Base-by-base conservation (phyloP, 495 filamentous ascomycete species). In the Penicillium silybi region DNA sequence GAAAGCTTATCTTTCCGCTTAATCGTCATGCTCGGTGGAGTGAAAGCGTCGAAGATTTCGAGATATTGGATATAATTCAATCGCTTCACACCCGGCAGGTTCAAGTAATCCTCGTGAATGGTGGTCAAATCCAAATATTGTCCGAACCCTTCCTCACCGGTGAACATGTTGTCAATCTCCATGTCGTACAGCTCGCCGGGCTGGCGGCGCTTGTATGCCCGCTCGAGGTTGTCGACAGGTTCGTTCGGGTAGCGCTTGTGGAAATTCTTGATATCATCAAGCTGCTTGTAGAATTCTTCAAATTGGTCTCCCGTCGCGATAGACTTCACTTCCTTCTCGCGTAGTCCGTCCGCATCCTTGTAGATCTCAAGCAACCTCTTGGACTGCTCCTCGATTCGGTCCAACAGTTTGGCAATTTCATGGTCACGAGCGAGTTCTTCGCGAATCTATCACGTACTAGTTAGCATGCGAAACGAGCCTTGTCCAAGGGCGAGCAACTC, bases 181-280 rank as follows among this genome's bases (percentile, higher is more conserved):
- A 77, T 79, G 1, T 74, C 73, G 16, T 75, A 64, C 19, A 67
- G 59, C 32, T 91, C 89, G 2, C 73, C 85, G 6, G 84, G 78
- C 25, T 81, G 81, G 45, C 78, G 82, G 37, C 85, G 85, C 70
- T 89, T 87, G 70, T 98, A 97, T 51, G 91, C 89, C 50, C 84
- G 79, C 72, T 98, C 93, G 11, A 97, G 82, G 62, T 97, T 96
- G 67, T 97, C 95, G 23, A 95, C 88, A 2, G 87, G 92, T 63
- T 96, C 90, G 66, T 95, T 95, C 0, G 92, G 95, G 56, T 98
- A 97, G 53, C 85, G 84, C 44, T 86, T 81, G 70, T 97, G 90
- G 61, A 92, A 95, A 41, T 87, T 83, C 58, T 89, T 95, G 64
- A 95, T 88, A 2, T 82, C 80, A 46, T 78, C 69, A 5, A 96